phyloP scores from a whole-genome alignment of 768 basidiomycete species.

The Omphalotus guepiniiformis region DNA sequence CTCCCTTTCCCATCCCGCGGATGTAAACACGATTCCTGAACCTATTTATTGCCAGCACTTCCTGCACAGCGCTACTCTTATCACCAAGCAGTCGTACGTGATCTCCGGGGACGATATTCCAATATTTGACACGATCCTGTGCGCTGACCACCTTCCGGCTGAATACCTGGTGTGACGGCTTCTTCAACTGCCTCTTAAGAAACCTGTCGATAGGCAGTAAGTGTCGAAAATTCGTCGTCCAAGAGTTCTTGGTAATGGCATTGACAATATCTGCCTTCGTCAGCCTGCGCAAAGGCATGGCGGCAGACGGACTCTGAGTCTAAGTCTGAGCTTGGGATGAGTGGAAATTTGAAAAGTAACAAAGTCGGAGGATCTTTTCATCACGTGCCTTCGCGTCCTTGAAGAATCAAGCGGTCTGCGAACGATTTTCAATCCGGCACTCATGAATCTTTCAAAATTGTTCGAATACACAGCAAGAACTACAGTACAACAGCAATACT shows the following conservation, averaged over 20 bases:
- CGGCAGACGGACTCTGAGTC: too few species aligned
- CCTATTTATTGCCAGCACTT: constrained; percentile 72
- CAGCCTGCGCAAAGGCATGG: constrained; percentile 29
- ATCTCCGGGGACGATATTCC: constrained; percentile 88
- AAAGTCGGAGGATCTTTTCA: too few species aligned
- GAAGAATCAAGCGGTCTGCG: too few species aligned
- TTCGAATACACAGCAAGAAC: too few species aligned
- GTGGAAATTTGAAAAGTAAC: too few species aligned
- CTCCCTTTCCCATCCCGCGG: constrained; percentile 32
- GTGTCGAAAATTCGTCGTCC: constrained; percentile 66
- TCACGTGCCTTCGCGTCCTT: too few species aligned
- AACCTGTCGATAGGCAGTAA: constrained; percentile 39
- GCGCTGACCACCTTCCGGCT: constrained; percentile 53
- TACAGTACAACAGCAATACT: too few species aligned
- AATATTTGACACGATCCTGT: constrained; percentile 73
- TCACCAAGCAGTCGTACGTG: constrained; percentile 69
- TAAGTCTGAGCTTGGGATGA: too few species aligned
- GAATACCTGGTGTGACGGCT: constrained; percentile 35
- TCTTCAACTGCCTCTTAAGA: constrained; percentile 50
- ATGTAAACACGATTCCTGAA: constrained; percentile 66
- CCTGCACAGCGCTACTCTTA: constrained; percentile 51
- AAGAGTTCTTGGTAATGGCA: constrained; percentile 49
- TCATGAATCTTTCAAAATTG: too few species aligned
- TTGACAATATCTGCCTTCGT: constrained; percentile 34
- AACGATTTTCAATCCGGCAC: too few species aligned